Evolutionary conservation across 495 filamentous ascomycete species (phyloP), one percentile per base, ranked within the genome.

Genomic region (Chlorociboria aeruginascens): DNA sequence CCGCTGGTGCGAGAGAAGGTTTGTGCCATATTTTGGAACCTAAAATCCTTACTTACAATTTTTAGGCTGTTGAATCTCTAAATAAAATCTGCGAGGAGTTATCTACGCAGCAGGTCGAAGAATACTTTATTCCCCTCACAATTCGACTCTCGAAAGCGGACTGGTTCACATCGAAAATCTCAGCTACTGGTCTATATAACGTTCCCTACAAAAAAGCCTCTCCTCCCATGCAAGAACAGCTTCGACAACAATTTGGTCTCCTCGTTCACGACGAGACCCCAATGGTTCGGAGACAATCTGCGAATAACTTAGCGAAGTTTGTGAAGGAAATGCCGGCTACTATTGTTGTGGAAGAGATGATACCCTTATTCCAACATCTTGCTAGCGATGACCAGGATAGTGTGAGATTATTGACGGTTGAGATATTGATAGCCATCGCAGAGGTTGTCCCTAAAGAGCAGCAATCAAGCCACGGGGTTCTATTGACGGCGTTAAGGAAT

Each of bases 91-190:
- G 90, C 73, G 76, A 79, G 58, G 78, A 96, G 61, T 75, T 98
- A 32, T 92, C 86, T 31, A 73, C 86, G 56, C 74, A 86, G 58
- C 92, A 98, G 69, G 79, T 97, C 63, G 93, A 98, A 71, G 85
- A 97, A 59, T 82, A 84, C 63, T 97, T 95, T 69, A 87, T 97
- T 57, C 92, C 93, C 28, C 82, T 98, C 54, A 84, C 85, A 45
- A 77, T 95, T 58, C 85, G 92, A 55, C 83, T 98, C 45, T 94
- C 92, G 46, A 97, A 96, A 76, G 93, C 92, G 64, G 92, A 98
- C 71, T 98, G 92, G 92, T 98, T 98, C 62, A 98, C 92, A 29
- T 97, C 93, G 50, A 98, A 97, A 66, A 92, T 98, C 44, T 98
- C 92, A 11, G 92, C 89, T 7, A 93, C 92, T 53, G 92, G 90